phyloP scores from a whole-genome alignment of 2,329 filamentous ascomycete genomes.

The Botrytis deweyae region DNA sequence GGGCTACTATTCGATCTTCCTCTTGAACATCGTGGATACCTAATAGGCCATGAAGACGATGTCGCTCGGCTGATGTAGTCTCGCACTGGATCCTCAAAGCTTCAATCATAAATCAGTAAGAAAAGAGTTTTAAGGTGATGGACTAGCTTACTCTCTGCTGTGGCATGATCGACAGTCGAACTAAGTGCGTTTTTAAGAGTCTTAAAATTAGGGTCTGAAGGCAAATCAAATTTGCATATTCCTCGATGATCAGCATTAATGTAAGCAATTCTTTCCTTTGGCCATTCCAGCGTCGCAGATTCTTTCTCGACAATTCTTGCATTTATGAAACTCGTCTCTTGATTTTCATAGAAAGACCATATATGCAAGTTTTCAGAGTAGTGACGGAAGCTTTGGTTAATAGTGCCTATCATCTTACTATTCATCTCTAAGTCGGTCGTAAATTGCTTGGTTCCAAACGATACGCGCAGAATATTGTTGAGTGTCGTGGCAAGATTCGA shows the following conservation, averaged over 20 bases:
- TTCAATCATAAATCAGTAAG: neutral
- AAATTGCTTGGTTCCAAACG: constrained; percentile 38
- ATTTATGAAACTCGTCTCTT: neutral
- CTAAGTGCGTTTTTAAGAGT: constrained; percentile 24
- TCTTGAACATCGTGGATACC: neutral
- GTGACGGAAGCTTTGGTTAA: constrained; percentile 49
- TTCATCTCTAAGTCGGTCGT: constrained; percentile 43
- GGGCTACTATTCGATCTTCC: neutral
- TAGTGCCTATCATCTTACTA: constrained; percentile 41
- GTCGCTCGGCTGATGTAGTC: neutral
- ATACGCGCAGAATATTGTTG: constrained; percentile 40
- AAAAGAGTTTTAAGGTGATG: neutral
- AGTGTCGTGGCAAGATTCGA: constrained; percentile 42
- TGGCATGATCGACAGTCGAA: constrained; percentile 32
- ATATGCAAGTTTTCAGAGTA: constrained; percentile 40
- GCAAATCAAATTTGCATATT: constrained; percentile 39
- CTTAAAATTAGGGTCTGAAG: constrained; percentile 32
- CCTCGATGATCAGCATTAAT: constrained; percentile 39
- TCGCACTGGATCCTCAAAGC: neutral
- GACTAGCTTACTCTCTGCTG: neutral
- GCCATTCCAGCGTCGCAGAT: constrained; percentile 37
- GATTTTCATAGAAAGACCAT: constrained; percentile 43
- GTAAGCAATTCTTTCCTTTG: constrained; percentile 29
- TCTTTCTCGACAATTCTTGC: constrained; percentile 36
- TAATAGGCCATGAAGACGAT: neutral